Percentiles rank a stretch among this genome's conserved stretches.
Evolutionary conservation across 164 flowering plant genomes (phyloP).

Genomic region (Paratinospora sagittata): DNA sequence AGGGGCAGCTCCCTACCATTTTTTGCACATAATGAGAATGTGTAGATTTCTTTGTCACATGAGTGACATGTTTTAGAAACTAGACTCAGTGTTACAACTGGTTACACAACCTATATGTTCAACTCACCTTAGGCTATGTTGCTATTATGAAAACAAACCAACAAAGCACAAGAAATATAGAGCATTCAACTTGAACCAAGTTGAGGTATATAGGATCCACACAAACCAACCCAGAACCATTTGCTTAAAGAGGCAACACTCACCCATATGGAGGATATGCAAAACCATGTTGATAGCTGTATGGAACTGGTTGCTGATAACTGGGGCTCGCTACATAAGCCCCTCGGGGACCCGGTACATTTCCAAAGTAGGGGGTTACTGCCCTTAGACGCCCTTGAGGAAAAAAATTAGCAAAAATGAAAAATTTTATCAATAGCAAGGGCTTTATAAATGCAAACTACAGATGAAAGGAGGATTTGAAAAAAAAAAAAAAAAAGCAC

Average conservation of each 20-base stretch:
- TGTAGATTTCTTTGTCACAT: background rate
- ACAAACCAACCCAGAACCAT: background rate
- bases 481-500: background rate
- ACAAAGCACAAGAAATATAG: background rate
- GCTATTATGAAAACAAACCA: background rate
- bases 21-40: background rate
- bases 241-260: constrained; percentile 23
- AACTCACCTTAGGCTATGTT: background rate
- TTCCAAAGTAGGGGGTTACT: constrained; percentile 46
- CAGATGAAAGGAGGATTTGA: background rate
- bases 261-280: constrained; percentile 81
- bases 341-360: constrained; percentile 49
- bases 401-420: constrained; percentile 6
- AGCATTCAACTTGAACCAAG: no score
- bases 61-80: background rate
- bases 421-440: background rate
- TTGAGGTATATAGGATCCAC: background rate
- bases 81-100: background rate
- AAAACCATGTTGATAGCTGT: constrained; percentile 72
- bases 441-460: background rate
- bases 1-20: background rate
- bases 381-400: constrained; percentile 61
- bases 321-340: constrained; percentile 54
- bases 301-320: constrained; percentile 73
- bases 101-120: background rate